These are phyloP conservation scores for Panicum hallii DNA, from an alignment of 202 grass and related monocot species.

Conservation along the genomic window DNA sequence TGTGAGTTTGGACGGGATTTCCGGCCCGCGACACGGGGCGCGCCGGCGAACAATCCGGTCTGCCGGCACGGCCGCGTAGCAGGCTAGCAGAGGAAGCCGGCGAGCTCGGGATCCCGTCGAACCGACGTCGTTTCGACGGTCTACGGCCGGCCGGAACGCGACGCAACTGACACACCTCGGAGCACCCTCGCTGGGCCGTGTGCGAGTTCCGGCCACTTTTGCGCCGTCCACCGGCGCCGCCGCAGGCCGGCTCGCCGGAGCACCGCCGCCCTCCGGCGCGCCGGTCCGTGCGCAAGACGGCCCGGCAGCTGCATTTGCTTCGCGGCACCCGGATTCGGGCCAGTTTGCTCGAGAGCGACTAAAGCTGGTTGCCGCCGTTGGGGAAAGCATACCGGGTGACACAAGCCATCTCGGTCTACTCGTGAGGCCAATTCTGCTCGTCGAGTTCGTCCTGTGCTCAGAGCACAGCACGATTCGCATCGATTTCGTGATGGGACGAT, in stretches of 20 bases:
- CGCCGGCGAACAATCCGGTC: constrained; percentile 4
- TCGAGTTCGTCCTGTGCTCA: not conserved
- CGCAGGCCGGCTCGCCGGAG: constrained; percentile 44
- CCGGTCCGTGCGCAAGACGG: not conserved
- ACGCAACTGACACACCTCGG: constrained; percentile 72
- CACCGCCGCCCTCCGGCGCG: not conserved
- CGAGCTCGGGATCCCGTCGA: not conserved
- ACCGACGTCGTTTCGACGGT: constrained; percentile 35
- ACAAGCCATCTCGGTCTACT: not conserved
- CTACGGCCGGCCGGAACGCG: constrained; percentile 34
- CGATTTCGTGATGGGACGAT: not conserved
- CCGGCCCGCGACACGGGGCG: constrained; percentile 42
- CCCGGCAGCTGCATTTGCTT: constrained; percentile 47
- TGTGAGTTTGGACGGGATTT: constrained; percentile 74
- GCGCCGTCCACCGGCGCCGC: not conserved
- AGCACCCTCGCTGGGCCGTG: not conserved
- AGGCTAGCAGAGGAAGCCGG: constrained; percentile 3
- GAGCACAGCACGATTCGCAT: not conserved
- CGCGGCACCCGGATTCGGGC: too few relatives aligned
- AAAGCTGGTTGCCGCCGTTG: constrained; percentile 3
- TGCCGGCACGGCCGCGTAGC: not conserved
- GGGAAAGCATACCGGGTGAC: not conserved
- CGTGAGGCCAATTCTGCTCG: not conserved
- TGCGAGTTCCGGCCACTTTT: constrained; percentile 36
- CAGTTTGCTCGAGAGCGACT: not conserved